Conservation (phyloP, 2,329 filamentous ascomycete species). For the Berkeleyomyces basicola region DNA sequence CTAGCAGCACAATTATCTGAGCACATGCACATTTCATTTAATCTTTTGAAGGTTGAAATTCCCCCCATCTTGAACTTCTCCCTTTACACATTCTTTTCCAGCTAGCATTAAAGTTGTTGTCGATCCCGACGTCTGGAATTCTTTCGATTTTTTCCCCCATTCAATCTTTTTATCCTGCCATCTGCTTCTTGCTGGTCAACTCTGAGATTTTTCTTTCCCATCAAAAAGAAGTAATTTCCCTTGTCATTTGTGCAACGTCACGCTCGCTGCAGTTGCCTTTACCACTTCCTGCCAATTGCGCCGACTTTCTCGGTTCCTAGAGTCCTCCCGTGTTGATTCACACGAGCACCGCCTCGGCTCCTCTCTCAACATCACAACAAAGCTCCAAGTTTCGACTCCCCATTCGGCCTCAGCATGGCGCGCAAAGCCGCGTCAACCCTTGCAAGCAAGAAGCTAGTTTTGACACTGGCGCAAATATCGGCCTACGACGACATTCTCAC, state of each 20-base stretch:
- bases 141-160: background rate
- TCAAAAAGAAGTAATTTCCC: background rate
- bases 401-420: background rate
- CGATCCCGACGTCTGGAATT: background rate
- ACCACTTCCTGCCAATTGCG: background rate
- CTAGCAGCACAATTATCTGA: background rate
- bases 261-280: background rate
- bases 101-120: background rate
- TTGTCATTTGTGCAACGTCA: background rate
- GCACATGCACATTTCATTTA: background rate
- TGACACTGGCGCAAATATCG: conserved; percentile 76
- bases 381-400: background rate
- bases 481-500: conserved; percentile 93
- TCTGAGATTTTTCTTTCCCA: background rate
- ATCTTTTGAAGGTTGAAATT: background rate
- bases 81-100: background rate
- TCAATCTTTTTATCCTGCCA: background rate
- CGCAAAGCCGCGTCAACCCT: background rate
- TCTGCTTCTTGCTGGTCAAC: background rate
- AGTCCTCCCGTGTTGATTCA: background rate
- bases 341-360: background rate
- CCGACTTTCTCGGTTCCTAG: background rate
- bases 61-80: conserved; percentile 1
- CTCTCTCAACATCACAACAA: background rate
- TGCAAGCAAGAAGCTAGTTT: conserved; percentile 43